phyloP scores from a whole-genome alignment of 2,329 filamentous ascomycete genomes.

The Aspergillus persii region DNA sequence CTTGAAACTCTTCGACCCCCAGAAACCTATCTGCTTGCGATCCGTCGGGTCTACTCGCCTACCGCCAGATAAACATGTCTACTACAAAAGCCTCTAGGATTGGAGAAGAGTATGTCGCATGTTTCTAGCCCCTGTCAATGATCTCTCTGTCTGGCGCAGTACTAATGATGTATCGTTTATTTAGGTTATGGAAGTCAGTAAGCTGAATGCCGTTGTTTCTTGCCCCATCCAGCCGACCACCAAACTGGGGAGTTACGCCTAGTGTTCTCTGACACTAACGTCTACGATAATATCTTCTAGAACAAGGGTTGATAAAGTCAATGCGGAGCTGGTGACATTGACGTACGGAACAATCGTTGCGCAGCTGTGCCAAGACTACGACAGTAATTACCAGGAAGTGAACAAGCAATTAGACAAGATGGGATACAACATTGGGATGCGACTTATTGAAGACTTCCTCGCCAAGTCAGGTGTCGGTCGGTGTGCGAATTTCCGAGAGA shows the following conservation, averaged over 20 bases:
- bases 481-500: slow-evolving; percentile 91
- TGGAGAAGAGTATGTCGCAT: slow-evolving; percentile 67
- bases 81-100: slow-evolving; percentile 65
- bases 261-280: slow-evolving; percentile 13
- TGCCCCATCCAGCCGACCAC: not conserved
- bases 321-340: slow-evolving; percentile 92
- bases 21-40: not conserved
- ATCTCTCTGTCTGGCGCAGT: slow-evolving; percentile 2
- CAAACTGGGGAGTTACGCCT: not conserved
- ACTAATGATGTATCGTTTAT: slow-evolving; percentile 31
- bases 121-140: not conserved
- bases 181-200: slow-evolving; percentile 88
- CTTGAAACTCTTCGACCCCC: not conserved
- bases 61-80: slow-evolving; percentile 44
- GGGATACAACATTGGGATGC: slow-evolving; percentile 97
- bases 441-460: slow-evolving; percentile 94
- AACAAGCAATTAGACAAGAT: slow-evolving; percentile 98
- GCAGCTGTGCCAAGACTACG: slow-evolving; percentile 94
- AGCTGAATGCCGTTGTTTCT: slow-evolving; percentile 10
- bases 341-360: slow-evolving; percentile 98
- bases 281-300: slow-evolving; percentile 47
- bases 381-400: slow-evolving; percentile 89
- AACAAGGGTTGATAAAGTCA: slow-evolving; percentile 94
- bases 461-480: slow-evolving; percentile 89
- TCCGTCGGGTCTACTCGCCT: not conserved